A percentile compares a stretch with the other conserved stretches of the same genome.
Conservation (phyloP, 225 moss, liverwort and hornwort genomes). For the Pleurozium schreberi region DNA sequence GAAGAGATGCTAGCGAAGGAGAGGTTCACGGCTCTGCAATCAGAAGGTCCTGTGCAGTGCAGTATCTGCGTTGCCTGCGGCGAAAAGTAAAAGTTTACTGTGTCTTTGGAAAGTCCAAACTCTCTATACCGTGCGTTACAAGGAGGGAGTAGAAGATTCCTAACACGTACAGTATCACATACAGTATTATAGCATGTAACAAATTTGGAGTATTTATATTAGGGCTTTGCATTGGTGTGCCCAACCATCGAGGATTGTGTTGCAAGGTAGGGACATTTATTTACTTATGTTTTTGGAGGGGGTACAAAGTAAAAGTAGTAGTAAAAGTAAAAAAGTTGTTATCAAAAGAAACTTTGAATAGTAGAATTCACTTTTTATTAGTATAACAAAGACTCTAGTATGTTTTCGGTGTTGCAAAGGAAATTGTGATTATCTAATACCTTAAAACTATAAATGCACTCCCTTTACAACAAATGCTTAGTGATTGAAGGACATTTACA, state of each 20-base stretch:
- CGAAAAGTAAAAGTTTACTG: background rate
- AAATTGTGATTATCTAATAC: background rate
- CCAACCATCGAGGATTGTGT: background rate
- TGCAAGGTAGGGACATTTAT: background rate
- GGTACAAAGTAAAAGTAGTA: background rate
- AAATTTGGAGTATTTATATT: too few relatives aligned
- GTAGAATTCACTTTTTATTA: fast-evolving
- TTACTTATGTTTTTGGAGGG: background rate
- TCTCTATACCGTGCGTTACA: background rate
- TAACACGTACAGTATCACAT: too few relatives aligned
- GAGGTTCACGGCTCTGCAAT: background rate
- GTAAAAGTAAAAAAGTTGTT: background rate
- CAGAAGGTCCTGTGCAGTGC: constrained; percentile 5
- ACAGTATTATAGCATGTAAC: background rate
- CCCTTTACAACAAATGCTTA: too few relatives aligned
- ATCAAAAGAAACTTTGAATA: background rate
- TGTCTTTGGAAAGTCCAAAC: background rate
- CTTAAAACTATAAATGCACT: too few relatives aligned
- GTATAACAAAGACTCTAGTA: fast-evolving
- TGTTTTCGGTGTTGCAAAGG: fast-evolving
- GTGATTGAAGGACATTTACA: too few relatives aligned
- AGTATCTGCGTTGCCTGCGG: background rate
- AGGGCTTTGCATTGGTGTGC: fast-evolving
- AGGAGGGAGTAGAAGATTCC: too few relatives aligned
- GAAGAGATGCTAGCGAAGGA: background rate